Percentiles rank a stretch among this genome's conserved stretches.
phyloP scores from a whole-genome alignment of 768 basidiomycete genomes.

The Suillus hirtellus region DNA sequence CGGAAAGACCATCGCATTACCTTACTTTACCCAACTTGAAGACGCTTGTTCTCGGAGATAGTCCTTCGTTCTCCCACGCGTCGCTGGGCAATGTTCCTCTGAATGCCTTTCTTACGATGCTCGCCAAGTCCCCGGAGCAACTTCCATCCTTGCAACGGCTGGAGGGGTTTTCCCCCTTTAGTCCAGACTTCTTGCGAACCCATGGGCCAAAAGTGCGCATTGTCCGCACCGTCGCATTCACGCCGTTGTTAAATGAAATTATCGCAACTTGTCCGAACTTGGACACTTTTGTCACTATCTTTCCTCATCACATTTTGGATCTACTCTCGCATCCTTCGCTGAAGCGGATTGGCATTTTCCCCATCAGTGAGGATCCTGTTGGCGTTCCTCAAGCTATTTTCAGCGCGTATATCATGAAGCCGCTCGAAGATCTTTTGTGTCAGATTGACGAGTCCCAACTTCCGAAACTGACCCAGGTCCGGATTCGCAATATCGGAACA shows the following conservation, averaged over 20 bases:
- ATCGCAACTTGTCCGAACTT: constrained; percentile 44
- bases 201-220: constrained; percentile 44
- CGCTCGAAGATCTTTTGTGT: constrained; percentile 40
- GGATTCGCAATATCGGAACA: constrained; percentile 42
- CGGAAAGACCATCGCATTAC: constrained; percentile 23
- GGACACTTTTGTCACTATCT: constrained; percentile 42
- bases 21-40: constrained; percentile 38
- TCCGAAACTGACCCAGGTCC: constrained; percentile 37
- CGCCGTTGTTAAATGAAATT: constrained; percentile 36
- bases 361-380: constrained; percentile 39
- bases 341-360: constrained; percentile 44
- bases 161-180: constrained; percentile 45
- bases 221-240: constrained; percentile 39
- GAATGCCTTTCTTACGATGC: constrained; percentile 41
- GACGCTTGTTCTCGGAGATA: constrained; percentile 43
- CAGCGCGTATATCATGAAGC: constrained; percentile 40
- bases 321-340: constrained; percentile 40
- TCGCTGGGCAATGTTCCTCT: constrained; percentile 37
- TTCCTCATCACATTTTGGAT: constrained; percentile 34
- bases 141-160: constrained; percentile 43
- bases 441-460: constrained; percentile 37
- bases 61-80: constrained; percentile 32
- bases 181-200: constrained; percentile 38
- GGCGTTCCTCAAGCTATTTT: constrained; percentile 40
- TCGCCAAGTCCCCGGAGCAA: constrained; percentile 34